Evolutionary conservation across 2,329 filamentous ascomycete genomes (phyloP), one percentile per base, ranked within the genome.

Genomic region (Gremmenia infestans): DNA sequence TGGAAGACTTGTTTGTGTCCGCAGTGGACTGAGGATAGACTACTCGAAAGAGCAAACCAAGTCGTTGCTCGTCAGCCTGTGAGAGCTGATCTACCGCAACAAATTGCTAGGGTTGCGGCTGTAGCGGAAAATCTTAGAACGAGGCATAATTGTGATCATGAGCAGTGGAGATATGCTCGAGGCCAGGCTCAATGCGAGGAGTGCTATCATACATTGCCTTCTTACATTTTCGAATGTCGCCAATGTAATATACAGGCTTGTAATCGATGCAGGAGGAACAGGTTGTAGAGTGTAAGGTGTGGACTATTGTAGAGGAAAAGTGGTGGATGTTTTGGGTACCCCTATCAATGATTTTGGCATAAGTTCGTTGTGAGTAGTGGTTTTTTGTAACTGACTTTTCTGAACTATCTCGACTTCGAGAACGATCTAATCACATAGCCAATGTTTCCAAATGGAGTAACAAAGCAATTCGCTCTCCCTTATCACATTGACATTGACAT

Each of bases 171-270:
- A 9, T 67, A 54, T 1, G 62, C 68, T 2, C 40, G 47, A 12
- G 77, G 76, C 1, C 32, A 12, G 0, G 67, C 71, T 35, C 50
- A n/a, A 0, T 81, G 78, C 48, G 73, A 77, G 45, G 71, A 76
- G 55, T 82, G 78, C 58, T 57, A 60, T 7, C 46, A 76, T n/a
- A 12, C 28, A 2, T 65, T 81, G 46, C 70, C 65, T 0, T 0
- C 58, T 0, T 82, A 69, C 58, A 78, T 82, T 12, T 77, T 72
- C 28, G 73, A 79, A 54, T 81, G 80, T 57, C 48, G 42, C 0
- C 69, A 73, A 49, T 83, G 80, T 55, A 65, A 65, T 4, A 64
- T 78, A 3, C 66, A 71, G 63, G 75, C 72, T 22, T 82, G 79
- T 53, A 68, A 72, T n/a, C 64, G 72, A 3, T 82, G 79, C 54